Evolutionary conservation across 768 basidiomycete species (phyloP), one percentile per base, ranked within the genome.

Genomic region (Serendipita sp.): DNA sequence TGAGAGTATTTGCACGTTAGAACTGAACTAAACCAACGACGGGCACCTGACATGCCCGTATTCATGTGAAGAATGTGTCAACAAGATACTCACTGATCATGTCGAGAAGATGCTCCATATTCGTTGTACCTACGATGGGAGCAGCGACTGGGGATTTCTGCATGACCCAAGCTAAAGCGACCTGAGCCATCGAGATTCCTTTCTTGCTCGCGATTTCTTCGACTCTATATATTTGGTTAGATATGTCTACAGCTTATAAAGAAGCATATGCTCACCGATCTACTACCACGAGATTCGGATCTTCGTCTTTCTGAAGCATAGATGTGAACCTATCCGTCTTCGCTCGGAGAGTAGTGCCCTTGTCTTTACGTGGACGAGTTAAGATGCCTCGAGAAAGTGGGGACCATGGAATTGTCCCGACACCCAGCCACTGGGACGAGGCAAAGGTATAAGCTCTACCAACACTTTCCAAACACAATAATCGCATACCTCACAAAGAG

Each of bases 121-220:
- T 76, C 0, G 76, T 79, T 2, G 74, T 66, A 2, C 78, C 77
- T 7, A 78, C 72, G 63, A 79, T 79, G 0, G 79, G 79, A 20
- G 75, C 76, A 2, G 73, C 67, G 2, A 77, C 73, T 45, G 62
- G 68, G 20, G 66, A 64, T 67, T 79, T 79, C 28, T 68, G 50
- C 2, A 70, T 44, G 0, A 71, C 62, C 78, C 79, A 79, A 2
- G 75, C 74, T 2, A 79, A 64, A 5, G 78, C 77, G 31, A 79
- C 71, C 64, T 79, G 77, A 5, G 72, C 71, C 79, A 79, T 80
- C 60, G 71, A 70, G 61, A 74, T 67, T 0, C 69, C 72, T 45
- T 72, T 72, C 66, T 75, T 75, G 62, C 72, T 71, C 2, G 79
- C 73, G 16, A 79, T 64, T 56, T 75, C 71, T 66, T 77, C 72